Percentiles rank a stretch among this genome's conserved stretches.
Conservation (phyloP, 345 rosid genomes). For the Aegle marmelos region DNA sequence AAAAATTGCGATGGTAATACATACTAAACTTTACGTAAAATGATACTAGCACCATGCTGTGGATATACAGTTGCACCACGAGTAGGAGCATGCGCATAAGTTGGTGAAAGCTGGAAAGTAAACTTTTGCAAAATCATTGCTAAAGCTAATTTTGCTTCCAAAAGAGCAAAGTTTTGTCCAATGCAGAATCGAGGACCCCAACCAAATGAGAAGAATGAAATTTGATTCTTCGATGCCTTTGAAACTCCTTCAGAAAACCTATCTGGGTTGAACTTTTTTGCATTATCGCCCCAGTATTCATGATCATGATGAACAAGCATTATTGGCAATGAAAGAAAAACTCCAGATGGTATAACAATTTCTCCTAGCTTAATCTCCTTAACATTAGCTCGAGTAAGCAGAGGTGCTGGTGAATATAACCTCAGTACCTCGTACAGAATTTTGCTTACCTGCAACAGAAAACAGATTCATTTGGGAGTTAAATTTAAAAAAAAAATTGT, state of each 20-base stretch:
- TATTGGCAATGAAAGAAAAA: neutral
- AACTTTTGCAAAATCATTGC: conserved; percentile 44
- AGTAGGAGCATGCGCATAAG: conserved; percentile 49
- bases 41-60: conserved; percentile 45
- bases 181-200: conserved; percentile 51
- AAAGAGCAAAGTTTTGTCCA: conserved; percentile 47
- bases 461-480: no score
- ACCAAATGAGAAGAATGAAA: conserved; percentile 45
- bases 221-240: conserved; percentile 37
- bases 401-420: conserved; percentile 15
- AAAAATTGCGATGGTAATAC: no score
- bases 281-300: conserved; percentile 26
- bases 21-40: conserved; percentile 18
- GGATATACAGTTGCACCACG: conserved; percentile 32
- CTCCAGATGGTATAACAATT: conserved; percentile 11
- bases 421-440: conserved; percentile 23
- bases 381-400: neutral
- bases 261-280: conserved; percentile 18
- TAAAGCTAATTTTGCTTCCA: conserved; percentile 45
- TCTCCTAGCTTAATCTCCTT: conserved; percentile 20
- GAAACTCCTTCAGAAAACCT: conserved; percentile 31
- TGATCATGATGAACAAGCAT: conserved; percentile 22
- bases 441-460: neutral
- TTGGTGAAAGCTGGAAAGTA: conserved; percentile 39
- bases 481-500: no score